phyloP scores from a whole-genome alignment of 352 stramenopile genomes.

The Aphanomyces invadans region DNA sequence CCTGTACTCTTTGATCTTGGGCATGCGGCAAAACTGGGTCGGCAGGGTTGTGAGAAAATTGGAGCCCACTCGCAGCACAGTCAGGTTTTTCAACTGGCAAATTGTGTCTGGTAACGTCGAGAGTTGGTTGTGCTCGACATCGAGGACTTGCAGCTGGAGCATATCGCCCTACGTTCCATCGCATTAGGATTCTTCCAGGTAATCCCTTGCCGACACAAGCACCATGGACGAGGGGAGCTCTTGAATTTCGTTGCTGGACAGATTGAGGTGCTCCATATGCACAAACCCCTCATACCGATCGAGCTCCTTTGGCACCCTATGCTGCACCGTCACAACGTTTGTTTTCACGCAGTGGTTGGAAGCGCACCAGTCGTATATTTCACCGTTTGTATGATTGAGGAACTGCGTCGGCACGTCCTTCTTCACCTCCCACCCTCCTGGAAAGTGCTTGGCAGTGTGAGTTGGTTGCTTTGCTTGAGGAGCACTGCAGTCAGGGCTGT shows the following conservation, averaged over 20 bases:
- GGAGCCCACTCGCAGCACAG: slow-evolving; percentile 34
- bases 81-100: slow-evolving; percentile 39
- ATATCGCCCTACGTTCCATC: slow-evolving; percentile 44
- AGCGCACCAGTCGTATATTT: slow-evolving; percentile 30
- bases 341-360: no score
- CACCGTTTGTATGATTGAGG: slow-evolving; percentile 37
- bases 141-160: slow-evolving; percentile 37
- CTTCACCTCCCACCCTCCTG: slow-evolving; percentile 46
- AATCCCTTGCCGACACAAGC: no score
- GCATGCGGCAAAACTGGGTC: background rate
- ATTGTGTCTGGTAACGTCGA: slow-evolving; percentile 44
- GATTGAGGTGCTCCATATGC: slow-evolving; percentile 35
- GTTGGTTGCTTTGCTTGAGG: no score
- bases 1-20: slow-evolving; percentile 9
- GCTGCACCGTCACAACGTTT: background rate
- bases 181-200: no score
- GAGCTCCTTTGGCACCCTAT: slow-evolving; percentile 38
- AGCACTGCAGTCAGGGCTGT: background rate
- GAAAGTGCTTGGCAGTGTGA: slow-evolving; percentile 25
- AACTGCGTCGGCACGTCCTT: slow-evolving; percentile 33
- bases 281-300: slow-evolving; percentile 44
- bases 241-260: slow-evolving; percentile 56
- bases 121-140: slow-evolving; percentile 54
- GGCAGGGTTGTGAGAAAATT: slow-evolving; percentile 18
- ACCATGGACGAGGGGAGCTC: slow-evolving; percentile 60